Base-by-base conservation (phyloP, 2,329 filamentous ascomycete genomes). In the Trichoderma sp. region DNA sequence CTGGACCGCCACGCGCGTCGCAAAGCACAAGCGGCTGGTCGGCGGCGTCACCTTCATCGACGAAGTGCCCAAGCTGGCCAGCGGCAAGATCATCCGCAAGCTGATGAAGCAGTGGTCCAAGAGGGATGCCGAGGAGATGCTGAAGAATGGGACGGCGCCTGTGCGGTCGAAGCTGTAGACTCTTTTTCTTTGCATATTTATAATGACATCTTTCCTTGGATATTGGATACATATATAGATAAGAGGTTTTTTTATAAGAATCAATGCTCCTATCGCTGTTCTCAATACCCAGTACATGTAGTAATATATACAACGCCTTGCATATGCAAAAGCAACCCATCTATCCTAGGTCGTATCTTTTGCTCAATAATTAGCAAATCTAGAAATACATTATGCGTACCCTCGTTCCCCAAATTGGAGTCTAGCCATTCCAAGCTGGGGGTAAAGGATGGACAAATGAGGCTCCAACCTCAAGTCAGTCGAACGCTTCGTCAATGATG, bases 71-170 rank as follows among this genome's bases (percentile, higher is more conserved):
- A 89, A 88, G 77, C 79, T 88, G 60, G 84, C 85, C 14, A 86
- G 84, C 72, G 88, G 88, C 9, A 90, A 90, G 82, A 89, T 90
- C 65, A 82, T 86, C 77, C 81, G 87, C 63, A 88, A 88, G 75
- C 77, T 85, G 6, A 81, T 90, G 80, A 84, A 85, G 74, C 86
- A 88, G 57, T 89, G 86, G 87, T 84, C 87, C 7, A 88, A 87
- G 79, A 80, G 81, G 72, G 88, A 89, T 78, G 84, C 83, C 0
- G 75, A 71, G 9, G 77, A 76, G 61, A 73, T 82, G 28, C 58
- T 74, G 70, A 75, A 76, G 72, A 72, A 72, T 21, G 72, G 43
- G 9, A 63, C 57, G 6, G 34, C n/a, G 6, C 70, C 71, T 21
- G 32, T 62, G 26, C 39, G 64, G 5, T 47, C 56, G 62, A 74